phyloP scores from a whole-genome alignment of 192 early-diverging fungal species.

The Coemansia sp. region DNA sequence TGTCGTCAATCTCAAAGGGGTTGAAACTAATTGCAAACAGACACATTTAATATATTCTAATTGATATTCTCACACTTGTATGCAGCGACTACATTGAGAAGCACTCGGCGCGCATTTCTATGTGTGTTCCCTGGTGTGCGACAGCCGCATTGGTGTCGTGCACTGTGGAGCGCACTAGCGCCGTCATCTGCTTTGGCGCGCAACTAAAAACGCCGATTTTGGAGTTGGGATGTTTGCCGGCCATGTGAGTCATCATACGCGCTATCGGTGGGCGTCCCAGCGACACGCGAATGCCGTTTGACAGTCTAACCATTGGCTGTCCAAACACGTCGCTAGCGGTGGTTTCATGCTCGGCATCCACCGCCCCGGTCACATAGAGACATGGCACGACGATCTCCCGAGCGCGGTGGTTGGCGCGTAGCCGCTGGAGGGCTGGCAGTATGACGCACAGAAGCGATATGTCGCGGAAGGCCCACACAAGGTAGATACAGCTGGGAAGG shows the following conservation, averaged over 20 bases:
- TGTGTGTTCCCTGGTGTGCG: conserved; percentile 42
- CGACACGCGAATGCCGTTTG: conserved; percentile 50
- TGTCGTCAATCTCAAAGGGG: background rate
- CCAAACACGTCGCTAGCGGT: conserved; percentile 50
- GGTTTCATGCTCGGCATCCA: conserved; percentile 32
- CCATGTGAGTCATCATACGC: conserved; percentile 46
- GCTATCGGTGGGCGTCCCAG: conserved; percentile 40
- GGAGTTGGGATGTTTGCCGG: conserved; percentile 42
- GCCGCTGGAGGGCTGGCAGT: conserved; percentile 26
- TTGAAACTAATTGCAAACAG: no score
- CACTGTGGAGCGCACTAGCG: conserved; percentile 38
- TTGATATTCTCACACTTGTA: background rate
- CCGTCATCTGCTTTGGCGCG: conserved; percentile 38
- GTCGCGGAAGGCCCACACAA: conserved; percentile 52
- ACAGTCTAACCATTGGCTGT: conserved; percentile 40
- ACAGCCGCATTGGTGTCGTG: conserved; percentile 50
- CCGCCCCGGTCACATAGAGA: conserved; percentile 37
- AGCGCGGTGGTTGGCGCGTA: conserved; percentile 32
- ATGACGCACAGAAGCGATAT: conserved; percentile 36
- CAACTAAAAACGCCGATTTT: conserved; percentile 50
- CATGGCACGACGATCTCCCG: conserved; percentile 49
- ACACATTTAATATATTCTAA: background rate
- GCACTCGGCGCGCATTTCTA: conserved; percentile 52
- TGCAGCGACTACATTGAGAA: conserved; percentile 29
- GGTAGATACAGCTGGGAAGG: conserved; percentile 42